phyloP scores from a whole-genome alignment of 768 basidiomycete genomes.

The Boletus sensibilis region DNA sequence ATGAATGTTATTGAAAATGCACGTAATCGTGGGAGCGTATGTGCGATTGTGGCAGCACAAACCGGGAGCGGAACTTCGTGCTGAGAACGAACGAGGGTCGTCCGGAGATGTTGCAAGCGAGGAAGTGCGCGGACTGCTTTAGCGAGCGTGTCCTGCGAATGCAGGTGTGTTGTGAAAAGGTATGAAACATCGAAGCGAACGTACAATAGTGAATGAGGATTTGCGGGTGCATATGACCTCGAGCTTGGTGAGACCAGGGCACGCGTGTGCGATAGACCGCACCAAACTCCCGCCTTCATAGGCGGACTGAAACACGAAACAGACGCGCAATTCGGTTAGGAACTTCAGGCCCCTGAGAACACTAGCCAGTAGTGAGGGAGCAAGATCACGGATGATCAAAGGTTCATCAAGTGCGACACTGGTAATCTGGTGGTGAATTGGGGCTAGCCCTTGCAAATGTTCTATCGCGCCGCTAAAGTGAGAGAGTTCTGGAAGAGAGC shows the following conservation, averaged over 20 bases:
- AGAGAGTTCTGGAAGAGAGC: constrained; percentile 48
- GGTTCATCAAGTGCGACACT: constrained; percentile 64
- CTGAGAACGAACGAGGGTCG: constrained; percentile 66
- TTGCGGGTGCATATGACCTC: constrained; percentile 66
- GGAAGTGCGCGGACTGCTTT: constrained; percentile 60
- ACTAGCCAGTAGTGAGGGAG: constrained; percentile 57
- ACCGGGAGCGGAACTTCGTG: constrained; percentile 59
- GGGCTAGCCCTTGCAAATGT: constrained; percentile 61
- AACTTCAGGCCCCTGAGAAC: constrained; percentile 56
- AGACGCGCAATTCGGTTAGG: constrained; percentile 58
- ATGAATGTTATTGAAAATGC: constrained; percentile 67
- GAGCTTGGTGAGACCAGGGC: constrained; percentile 61
- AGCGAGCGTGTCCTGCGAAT: constrained; percentile 43
- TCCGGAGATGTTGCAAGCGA: constrained; percentile 58
- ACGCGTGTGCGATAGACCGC: constrained; percentile 62
- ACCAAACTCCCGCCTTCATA: constrained; percentile 73
- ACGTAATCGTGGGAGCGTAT: constrained; percentile 62
- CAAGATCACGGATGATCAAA: constrained; percentile 64
- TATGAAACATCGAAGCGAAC: neutral
- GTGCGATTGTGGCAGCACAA: constrained; percentile 63
- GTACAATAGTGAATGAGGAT: constrained; percentile 73
- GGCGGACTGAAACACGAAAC: constrained; percentile 68
- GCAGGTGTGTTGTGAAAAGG: neutral
- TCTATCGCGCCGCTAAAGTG: constrained; percentile 66
- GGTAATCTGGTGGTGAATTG: constrained; percentile 46